These are phyloP conservation scores for Candida khao-thaluensis DNA, from an alignment of 805 yeast genomes.

Conservation along the genomic window DNA sequence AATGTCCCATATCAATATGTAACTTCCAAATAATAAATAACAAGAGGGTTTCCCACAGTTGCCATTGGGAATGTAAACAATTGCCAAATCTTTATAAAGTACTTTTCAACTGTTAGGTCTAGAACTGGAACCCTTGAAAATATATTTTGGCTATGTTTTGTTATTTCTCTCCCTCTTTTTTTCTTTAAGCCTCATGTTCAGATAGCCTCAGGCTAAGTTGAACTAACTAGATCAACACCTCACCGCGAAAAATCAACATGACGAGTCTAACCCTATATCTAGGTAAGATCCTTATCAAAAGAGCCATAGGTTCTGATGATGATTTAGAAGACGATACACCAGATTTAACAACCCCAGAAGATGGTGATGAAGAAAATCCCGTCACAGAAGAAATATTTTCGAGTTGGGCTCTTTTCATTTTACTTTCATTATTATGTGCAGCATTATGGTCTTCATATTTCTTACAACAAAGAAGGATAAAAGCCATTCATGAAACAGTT, in stretches of 20 bases:
- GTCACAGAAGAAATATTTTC: constrained; percentile 93
- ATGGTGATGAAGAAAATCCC: constrained; percentile 64
- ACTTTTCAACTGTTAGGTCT: no score
- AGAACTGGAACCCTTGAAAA: no score
- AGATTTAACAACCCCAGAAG: constrained; percentile 48
- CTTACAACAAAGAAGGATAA: constrained; percentile 84
- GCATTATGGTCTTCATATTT: constrained; percentile 96
- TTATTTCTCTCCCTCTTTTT: no score
- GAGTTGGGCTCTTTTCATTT: constrained; percentile 94
- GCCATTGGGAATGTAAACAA: no score
- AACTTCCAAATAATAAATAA: no score
- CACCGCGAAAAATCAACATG: constrained; percentile 18
- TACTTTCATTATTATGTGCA: constrained; percentile 73
- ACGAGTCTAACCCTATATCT: constrained; percentile 25
- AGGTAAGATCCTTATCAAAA: constrained; percentile 28
- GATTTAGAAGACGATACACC: constrained; percentile 40
- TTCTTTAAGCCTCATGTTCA: no score
- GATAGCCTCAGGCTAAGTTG: no score
- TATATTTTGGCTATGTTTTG: no score
- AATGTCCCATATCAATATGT: no score
- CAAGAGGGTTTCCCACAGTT: no score
- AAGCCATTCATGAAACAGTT: constrained; percentile 97
- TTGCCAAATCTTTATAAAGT: no score
- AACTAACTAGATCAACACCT: no score
- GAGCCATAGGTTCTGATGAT: constrained; percentile 26